Conservation (phyloP, 2,329 filamentous ascomycete genomes). For the Aschersonia sp. region DNA sequence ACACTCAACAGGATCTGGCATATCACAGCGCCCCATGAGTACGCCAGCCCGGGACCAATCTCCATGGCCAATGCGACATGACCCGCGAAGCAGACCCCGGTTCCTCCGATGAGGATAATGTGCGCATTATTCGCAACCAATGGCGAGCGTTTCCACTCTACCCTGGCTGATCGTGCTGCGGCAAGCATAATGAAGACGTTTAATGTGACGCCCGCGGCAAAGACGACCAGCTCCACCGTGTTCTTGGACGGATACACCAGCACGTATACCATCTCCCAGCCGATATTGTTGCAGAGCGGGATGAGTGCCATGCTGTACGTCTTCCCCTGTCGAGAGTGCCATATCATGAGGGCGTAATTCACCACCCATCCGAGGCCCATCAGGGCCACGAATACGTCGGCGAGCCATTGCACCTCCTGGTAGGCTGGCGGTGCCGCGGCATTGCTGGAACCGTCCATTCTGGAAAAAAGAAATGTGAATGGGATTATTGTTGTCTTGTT, state of each 20-base stretch:
- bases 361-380: conserved; percentile 7
- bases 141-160: conserved; percentile 5
- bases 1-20: conserved; percentile 6
- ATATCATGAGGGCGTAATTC: conserved; percentile 7
- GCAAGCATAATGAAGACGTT: conserved; percentile 6
- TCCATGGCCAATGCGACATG: conserved; percentile 6
- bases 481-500: not conserved
- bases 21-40: conserved; percentile 7
- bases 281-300: conserved; percentile 7
- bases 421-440: conserved; percentile 4
- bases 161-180: conserved; percentile 4
- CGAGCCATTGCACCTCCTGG: conserved; percentile 5
- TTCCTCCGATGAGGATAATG: conserved; percentile 4
- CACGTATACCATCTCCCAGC: conserved; percentile 6
- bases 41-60: conserved; percentile 6
- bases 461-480: not conserved
- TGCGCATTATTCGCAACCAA: conserved; percentile 4
- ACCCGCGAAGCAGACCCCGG: conserved; percentile 5
- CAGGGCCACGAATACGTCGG: conserved; percentile 3
- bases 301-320: conserved; percentile 7
- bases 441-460: conserved; percentile 6
- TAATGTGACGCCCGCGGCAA: conserved; percentile 3
- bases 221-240: conserved; percentile 5
- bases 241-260: conserved; percentile 5
- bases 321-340: conserved; percentile 3